Base-by-base conservation (phyloP, 306 rosid genomes). In the Senna siamea region DNA sequence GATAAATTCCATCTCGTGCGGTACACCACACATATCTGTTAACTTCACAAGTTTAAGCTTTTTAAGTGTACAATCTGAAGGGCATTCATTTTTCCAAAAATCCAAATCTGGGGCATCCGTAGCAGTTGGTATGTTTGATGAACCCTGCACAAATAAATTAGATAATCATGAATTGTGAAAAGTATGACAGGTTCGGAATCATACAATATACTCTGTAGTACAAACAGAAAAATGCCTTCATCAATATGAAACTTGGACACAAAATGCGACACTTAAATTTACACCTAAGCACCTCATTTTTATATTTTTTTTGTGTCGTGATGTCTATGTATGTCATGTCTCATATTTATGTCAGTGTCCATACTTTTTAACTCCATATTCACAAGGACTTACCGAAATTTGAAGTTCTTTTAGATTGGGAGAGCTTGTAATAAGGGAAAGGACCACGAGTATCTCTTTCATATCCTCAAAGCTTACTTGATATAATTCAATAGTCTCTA, bases 391-490 rank as follows among this genome's bases (percentile, higher is more conserved):
- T 84, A 95, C 99, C 14, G 98, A 92, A 79, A 95, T 82, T 32
- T 86, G 97, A 80, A 95, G 93, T 67, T 92, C 93, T 83, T 80
- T 76, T 43, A 95, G 84, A 73, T 86, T 95, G 3, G 97, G 99
- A 69, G 99, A 80, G 82, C 79, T 92, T 11, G 86, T 86, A 69
- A 95, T 85, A 93, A 95, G 79, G 72, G 76, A 87, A 82, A 95
- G 92, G 83, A 92, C 87, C 11, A 95, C 98, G 32, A 84, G 83
- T 73, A 92, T 86, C 89, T 95, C 99, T 48, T 86, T 90, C 86
- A 76, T 86, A 83, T 95, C 99, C 79, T 92, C 99, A 70, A 95
- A 95, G 83, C 91, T 84, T 72, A 95, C 99, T 88, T 90, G 93
- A 84, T 81, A 66, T 82, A 95, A 80, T 82, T 88, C 96, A 43